These are phyloP conservation scores for Heracleum sosnowskyi DNA, from an alignment of 129 eudicot genomes.

Conservation along the genomic window DNA sequence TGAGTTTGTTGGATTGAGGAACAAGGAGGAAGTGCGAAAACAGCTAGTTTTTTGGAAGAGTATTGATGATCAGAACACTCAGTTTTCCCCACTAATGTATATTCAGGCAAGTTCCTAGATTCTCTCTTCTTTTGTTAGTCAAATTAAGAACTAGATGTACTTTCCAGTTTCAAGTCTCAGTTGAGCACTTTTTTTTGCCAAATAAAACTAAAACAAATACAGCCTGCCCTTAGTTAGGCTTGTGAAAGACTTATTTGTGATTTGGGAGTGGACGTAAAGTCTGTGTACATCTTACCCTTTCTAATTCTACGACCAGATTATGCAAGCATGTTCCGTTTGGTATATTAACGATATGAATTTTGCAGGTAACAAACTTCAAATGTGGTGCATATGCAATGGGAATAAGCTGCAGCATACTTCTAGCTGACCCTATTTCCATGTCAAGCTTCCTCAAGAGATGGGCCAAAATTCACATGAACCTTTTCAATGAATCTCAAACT, in stretches of 20 bases:
- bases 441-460: slow-evolving; percentile 30
- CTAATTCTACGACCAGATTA: background rate
- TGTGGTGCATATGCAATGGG: slow-evolving; percentile 52
- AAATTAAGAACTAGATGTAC: background rate
- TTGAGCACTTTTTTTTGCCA: background rate
- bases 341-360: background rate
- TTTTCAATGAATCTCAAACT: slow-evolving; percentile 7
- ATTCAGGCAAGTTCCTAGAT: slow-evolving; percentile 27
- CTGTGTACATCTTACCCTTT: background rate
- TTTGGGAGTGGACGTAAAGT: too few relatives aligned
- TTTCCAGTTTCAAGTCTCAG: background rate
- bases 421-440: slow-evolving; percentile 32
- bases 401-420: slow-evolving; percentile 40
- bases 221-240: background rate
- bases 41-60: slow-evolving; percentile 36
- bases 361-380: slow-evolving; percentile 40
- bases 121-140: background rate
- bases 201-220: background rate
- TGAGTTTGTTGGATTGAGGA: slow-evolving; percentile 27
- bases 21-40: slow-evolving; percentile 16
- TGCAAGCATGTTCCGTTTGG: too few relatives aligned
- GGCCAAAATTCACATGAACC: slow-evolving; percentile 28
- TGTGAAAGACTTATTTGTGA: background rate
- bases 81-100: slow-evolving; percentile 34
- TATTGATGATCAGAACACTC: slow-evolving; percentile 21